A percentile compares a stretch with the other conserved stretches of the same genome.
Conservation (phyloP, 176 grass and related monocot species). For the Aegilops umbellulata region DNA sequence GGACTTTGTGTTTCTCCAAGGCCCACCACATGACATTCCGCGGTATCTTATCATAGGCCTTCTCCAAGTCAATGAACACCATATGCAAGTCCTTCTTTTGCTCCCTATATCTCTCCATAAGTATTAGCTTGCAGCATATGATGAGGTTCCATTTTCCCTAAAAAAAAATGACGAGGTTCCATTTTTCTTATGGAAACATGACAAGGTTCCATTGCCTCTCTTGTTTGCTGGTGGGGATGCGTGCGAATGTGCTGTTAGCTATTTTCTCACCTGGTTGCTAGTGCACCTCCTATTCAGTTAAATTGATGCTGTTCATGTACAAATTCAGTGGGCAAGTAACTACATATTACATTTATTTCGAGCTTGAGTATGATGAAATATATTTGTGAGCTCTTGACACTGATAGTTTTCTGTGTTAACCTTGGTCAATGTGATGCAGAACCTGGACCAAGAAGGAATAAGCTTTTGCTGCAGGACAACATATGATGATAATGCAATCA, state of each 20-base stretch:
- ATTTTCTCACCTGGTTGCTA: neutral
- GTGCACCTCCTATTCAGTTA: neutral
- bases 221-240: neutral
- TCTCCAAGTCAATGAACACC: too few species aligned
- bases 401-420: conserved; percentile 11
- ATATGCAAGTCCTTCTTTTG: too few species aligned
- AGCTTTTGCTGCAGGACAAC: conserved; percentile 76
- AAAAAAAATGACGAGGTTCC: neutral
- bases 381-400: conserved; percentile 1
- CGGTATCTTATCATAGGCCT: too few species aligned
- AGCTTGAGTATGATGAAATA: neutral
- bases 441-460: conserved; percentile 77
- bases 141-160: neutral
- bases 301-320: neutral
- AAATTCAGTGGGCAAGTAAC: neutral
- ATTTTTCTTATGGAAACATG: neutral
- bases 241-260: neutral
- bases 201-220: neutral
- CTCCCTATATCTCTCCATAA: too few species aligned
- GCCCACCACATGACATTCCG: too few species aligned
- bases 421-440: conserved; percentile 39
- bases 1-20: too few species aligned
- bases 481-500: conserved; percentile 88
- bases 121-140: neutral
- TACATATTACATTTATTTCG: neutral